Conservation (phyloP, 31 red algal species). For the Porphyra umbilicalis region DNA sequence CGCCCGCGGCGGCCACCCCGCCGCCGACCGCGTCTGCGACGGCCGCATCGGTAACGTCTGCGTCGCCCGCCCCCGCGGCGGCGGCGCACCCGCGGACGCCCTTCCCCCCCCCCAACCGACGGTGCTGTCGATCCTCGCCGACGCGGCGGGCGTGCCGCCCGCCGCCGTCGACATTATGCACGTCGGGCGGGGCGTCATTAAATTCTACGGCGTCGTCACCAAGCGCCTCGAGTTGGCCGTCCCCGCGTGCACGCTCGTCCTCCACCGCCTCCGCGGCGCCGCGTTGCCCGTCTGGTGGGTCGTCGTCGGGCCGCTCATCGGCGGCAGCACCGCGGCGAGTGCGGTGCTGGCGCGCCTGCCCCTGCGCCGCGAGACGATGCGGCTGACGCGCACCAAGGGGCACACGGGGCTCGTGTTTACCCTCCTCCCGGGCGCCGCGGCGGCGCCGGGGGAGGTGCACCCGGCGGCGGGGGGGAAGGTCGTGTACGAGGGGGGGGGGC, state of each 20-base stretch:
- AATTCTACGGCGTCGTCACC: not conserved
- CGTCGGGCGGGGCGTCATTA: not conserved
- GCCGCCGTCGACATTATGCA: not conserved
- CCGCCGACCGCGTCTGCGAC: not conserved
- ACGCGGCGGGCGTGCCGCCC: not conserved
- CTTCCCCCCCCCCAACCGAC: not conserved
- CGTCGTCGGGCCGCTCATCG: not conserved
- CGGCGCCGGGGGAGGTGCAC: not conserved
- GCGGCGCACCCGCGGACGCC: not conserved
- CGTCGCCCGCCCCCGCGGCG: not conserved
- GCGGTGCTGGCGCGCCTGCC: not conserved
- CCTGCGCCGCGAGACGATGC: not conserved
- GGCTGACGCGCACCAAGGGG: not conserved
- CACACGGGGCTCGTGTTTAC: not conserved
- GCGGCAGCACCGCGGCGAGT: not conserved
- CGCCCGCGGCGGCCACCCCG: not conserved
- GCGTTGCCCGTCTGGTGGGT: not conserved
- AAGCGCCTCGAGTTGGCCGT: not conserved
- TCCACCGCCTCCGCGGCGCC: not conserved
- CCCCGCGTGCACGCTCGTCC: not conserved
- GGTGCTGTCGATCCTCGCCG: not conserved
- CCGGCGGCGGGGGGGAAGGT: not conserved
- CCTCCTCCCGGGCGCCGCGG: not conserved
- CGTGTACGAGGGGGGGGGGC: not conserved
- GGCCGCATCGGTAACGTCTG: not conserved